Conservation (phyloP, 1,139 yeast genomes). For the Geotrichum armillariae region DNA sequence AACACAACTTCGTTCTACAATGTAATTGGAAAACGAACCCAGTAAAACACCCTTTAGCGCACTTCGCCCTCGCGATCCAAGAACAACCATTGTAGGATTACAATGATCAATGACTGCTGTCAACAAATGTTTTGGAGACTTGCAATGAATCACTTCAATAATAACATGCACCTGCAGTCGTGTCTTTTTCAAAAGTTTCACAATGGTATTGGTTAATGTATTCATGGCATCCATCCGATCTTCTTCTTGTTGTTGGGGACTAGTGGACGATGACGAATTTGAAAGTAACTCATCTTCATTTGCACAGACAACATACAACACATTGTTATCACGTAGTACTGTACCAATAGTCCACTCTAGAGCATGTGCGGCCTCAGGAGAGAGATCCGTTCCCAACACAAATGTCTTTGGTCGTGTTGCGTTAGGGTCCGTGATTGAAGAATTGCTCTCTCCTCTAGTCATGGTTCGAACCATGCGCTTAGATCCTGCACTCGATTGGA, state of each 20-base stretch:
- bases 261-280: slow-evolving; percentile 20
- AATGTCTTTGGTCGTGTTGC: slow-evolving; percentile 63
- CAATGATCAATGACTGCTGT: slow-evolving; percentile 81
- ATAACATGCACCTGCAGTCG: slow-evolving; percentile 75
- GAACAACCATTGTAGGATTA: slow-evolving; percentile 79
- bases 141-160: slow-evolving; percentile 77
- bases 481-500: slow-evolving; percentile 56
- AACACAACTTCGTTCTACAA: slow-evolving; percentile 73
- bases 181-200: slow-evolving; percentile 64
- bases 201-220: slow-evolving; percentile 58
- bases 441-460: slow-evolving; percentile 62
- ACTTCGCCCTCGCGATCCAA: slow-evolving; percentile 76
- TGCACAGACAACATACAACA: slow-evolving; percentile 75
- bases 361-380: slow-evolving; percentile 84
- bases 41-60: slow-evolving; percentile 75
- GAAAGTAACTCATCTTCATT: slow-evolving; percentile 60
- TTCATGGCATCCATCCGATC: slow-evolving; percentile 60
- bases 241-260: slow-evolving; percentile 43
- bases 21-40: slow-evolving; percentile 73
- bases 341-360: slow-evolving; percentile 91
- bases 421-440: slow-evolving; percentile 50
- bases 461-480: slow-evolving; percentile 62
- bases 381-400: slow-evolving; percentile 75
- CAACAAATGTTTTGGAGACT: slow-evolving; percentile 82
- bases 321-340: slow-evolving; percentile 80